A percentile compares a stretch with the other conserved stretches of the same genome.
Conservation (phyloP, 345 rosid genomes). For the Euphorbia tirucalli region DNA sequence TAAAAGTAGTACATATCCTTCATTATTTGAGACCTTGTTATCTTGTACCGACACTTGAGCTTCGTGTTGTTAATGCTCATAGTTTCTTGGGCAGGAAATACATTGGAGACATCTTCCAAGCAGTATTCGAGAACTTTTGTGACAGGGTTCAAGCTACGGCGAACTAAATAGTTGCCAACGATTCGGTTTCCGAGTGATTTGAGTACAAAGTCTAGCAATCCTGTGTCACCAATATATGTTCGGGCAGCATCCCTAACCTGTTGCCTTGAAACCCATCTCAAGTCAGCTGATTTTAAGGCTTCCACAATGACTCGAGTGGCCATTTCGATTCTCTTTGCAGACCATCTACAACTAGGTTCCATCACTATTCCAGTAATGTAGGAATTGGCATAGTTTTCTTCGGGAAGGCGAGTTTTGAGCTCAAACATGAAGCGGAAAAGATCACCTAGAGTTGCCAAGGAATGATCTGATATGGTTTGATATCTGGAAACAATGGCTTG, state of each 20-base stretch:
- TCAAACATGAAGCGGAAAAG: conserved; percentile 73
- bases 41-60: conserved; percentile 41
- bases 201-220: conserved; percentile 79
- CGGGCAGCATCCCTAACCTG: conserved; percentile 93
- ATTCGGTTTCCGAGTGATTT: conserved; percentile 89
- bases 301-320: conserved; percentile 82
- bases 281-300: conserved; percentile 54
- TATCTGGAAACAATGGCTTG: conserved; percentile 63
- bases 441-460: conserved; percentile 59
- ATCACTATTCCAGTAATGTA: conserved; percentile 35
- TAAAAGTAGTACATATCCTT: conserved; percentile 62
- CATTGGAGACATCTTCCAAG: conserved; percentile 64
- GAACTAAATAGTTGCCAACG: conserved; percentile 82
- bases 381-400: conserved; percentile 40
- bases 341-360: conserved; percentile 75
- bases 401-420: conserved; percentile 53
- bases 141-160: conserved; percentile 84
- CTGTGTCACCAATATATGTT: conserved; percentile 85
- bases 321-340: conserved; percentile 79
- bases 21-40: conserved; percentile 59
- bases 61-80: conserved; percentile 37
- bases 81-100: conserved; percentile 41
- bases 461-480: conserved; percentile 58
- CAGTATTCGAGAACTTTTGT: conserved; percentile 86
- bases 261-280: conserved; percentile 83